These are phyloP conservation scores for Fraxinus baroniana DNA, from an alignment of 305 asterid species.

Conservation along the genomic window DNA sequence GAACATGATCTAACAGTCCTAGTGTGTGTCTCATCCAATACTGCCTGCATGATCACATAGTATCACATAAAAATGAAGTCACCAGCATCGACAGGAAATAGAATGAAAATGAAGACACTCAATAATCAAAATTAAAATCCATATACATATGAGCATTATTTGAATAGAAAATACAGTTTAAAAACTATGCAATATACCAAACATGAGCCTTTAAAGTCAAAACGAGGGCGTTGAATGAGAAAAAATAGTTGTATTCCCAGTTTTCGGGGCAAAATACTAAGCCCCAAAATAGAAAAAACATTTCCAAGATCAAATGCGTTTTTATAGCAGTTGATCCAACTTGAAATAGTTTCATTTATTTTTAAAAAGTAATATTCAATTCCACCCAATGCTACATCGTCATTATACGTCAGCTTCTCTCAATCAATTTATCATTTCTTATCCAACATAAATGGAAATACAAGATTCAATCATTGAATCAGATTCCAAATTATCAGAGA, in stretches of 20 bases:
- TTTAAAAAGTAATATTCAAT: neutral
- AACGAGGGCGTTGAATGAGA: neutral
- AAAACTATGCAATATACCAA: neutral
- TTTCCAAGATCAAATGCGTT: neutral
- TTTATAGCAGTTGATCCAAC: neutral
- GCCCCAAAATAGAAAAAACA: neutral
- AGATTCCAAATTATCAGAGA: neutral
- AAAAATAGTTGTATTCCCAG: neutral
- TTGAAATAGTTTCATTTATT: neutral
- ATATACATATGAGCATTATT: no score
- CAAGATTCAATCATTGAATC: neutral
- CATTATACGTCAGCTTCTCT: neutral
- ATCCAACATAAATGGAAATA: neutral
- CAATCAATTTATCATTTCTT: neutral
- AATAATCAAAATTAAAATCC: neutral
- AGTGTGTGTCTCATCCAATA: slow-evolving; percentile 78
- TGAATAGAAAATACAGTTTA: neutral
- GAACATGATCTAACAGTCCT: slow-evolving; percentile 89
- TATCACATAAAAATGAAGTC: neutral
- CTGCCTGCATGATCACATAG: slow-evolving; percentile 49
- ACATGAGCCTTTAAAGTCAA: neutral
- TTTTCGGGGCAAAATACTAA: neutral
- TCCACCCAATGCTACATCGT: neutral
- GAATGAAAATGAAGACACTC: neutral
- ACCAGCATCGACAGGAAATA: neutral